A percentile compares a stretch with the other conserved stretches of the same genome.
Conservation (phyloP, 2,329 filamentous ascomycete species). For the Tolypocladium capitatum region DNA sequence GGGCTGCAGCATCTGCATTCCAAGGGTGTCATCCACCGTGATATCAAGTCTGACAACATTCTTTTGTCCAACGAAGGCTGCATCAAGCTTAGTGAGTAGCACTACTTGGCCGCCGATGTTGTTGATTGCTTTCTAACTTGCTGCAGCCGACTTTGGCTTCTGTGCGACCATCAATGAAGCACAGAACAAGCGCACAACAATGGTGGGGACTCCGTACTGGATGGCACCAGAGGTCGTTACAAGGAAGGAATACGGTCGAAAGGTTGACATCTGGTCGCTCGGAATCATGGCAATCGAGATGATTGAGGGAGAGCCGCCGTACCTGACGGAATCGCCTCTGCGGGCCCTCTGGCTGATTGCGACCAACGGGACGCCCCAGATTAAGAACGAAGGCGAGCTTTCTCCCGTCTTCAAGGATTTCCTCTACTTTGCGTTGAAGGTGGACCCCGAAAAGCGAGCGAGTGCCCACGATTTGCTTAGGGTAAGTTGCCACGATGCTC, state of each 20-base stretch:
- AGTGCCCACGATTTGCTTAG: constrained; percentile 87
- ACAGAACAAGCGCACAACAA: constrained; percentile 94
- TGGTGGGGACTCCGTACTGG: constrained; percentile 99
- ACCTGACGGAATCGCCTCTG: constrained; percentile 86
- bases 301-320: constrained; percentile 97
- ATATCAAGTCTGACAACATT: constrained; percentile 99
- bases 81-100: constrained; percentile 81
- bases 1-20: constrained; percentile 92
- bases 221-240: constrained; percentile 99
- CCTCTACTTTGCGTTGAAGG: constrained; percentile 82
- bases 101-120: background rate
- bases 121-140: constrained; percentile 9
- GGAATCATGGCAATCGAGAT: constrained; percentile 99
- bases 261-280: constrained; percentile 96
- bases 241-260: constrained; percentile 92
- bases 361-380: constrained; percentile 86
- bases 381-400: constrained; percentile 82
- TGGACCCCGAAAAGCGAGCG: constrained; percentile 92
- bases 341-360: constrained; percentile 92
- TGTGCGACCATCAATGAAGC: constrained; percentile 96
- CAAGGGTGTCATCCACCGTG: constrained; percentile 94
- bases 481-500: constrained; percentile 39
- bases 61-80: constrained; percentile 85
- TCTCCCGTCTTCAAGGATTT: constrained; percentile 81
- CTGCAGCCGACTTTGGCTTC: constrained; percentile 86